Evolutionary conservation across 2,329 filamentous ascomycete genomes (phyloP), one percentile per base, ranked within the genome.

Genomic region (Colletotrichum sp.): DNA sequence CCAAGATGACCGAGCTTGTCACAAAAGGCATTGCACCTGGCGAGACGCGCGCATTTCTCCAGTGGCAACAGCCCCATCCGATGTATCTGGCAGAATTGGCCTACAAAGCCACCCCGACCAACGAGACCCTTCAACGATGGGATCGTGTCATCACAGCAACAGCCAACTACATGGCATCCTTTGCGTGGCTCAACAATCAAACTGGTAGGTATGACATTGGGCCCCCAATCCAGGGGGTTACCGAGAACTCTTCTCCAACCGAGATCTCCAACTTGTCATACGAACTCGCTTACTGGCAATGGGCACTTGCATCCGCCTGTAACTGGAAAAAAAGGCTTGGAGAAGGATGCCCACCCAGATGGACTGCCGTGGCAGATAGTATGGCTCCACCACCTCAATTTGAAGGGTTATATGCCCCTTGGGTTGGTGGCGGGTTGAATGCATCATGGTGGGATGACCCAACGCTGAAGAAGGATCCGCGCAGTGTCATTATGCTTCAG

Each of bases 61-160:
- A 92, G 72, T 93, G 91, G 91, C 91, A 93, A 78, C 91, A 92
- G 78, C 90, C 90, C 8, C 91, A 92, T 80, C 86, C 89, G 0
- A 89, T 92, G 85, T 91, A 90, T 79, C 90, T 92, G 79, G 91
- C 91, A 0, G 90, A 92, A 80, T 82, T 88, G n/a, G 88, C 80
- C 3, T 79, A 79, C 49, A 79, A 79, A 39, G 71, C 78, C 1
- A 67, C 67, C 2, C 79, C 79, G 0, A 80, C 62, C 8, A 71
- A 82, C 4, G 80, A 83, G 10, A 90, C 87, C 0, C 80, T 92
- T 6, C 68, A 80, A 49, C 86, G 86, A 52, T 92, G 91, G 91
- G 89, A 92, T 70, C 80, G 80, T 1, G 80, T 92, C 15, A 78
- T 92, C 4, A 86, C 85, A 2, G 84, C 85, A 0, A 86, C 88